Evolutionary conservation across 2,329 filamentous ascomycete species (phyloP).

Genomic region (Zymoseptoria pseudotritici): DNA sequence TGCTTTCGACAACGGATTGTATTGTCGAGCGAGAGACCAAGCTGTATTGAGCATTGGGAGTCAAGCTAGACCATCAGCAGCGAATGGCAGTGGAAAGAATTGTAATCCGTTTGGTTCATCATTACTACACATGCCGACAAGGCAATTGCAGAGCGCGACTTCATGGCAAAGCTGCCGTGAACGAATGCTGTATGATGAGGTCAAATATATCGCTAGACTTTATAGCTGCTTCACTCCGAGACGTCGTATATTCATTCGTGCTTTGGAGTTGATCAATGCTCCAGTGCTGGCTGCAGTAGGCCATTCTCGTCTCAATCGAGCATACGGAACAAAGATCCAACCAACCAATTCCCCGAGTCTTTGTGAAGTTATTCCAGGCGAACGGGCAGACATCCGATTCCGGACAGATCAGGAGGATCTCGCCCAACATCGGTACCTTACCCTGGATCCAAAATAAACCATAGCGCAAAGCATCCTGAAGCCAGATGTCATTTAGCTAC

Average conservation of each 20-base stretch:
- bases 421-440: not conserved
- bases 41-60: not conserved
- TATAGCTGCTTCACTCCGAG: too few relatives aligned
- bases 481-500: not conserved
- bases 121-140: too few relatives aligned
- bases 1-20: not conserved
- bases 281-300: not conserved
- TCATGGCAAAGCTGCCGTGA: not conserved
- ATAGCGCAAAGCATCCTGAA: not conserved
- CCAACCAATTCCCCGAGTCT: not conserved
- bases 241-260: too few relatives aligned
- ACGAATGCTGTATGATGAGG: not conserved
- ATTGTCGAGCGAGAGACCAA: not conserved
- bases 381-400: not conserved
- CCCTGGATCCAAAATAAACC: not conserved
- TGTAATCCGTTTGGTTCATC: not conserved
- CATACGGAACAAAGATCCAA: not conserved
- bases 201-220: not conserved
- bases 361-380: not conserved
- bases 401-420: not conserved
- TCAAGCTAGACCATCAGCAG: not conserved
- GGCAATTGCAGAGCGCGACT: too few relatives aligned
- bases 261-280: too few relatives aligned
- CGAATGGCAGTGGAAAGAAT: not conserved
- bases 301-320: not conserved